A percentile compares a stretch with the other conserved stretches of the same genome.
phyloP scores from a whole-genome alignment of 139 green algal species.

The Nannochloris sp. region DNA sequence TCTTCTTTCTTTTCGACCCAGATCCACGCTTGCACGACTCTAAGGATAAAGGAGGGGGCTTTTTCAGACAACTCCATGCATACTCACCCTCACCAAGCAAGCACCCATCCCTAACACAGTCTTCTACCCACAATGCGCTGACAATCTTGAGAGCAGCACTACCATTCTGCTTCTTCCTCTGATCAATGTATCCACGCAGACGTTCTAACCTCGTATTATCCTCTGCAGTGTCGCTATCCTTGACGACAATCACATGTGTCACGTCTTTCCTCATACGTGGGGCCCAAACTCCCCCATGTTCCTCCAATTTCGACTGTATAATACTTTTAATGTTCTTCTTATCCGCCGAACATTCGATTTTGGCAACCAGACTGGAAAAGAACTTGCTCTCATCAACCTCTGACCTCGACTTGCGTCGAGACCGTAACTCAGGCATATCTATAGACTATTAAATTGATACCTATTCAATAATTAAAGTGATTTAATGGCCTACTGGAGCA shows the following conservation, averaged over 20 bases:
- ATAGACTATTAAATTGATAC: too few relatives aligned
- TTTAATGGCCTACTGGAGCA: too few relatives aligned
- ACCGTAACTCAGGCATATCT: too few relatives aligned
- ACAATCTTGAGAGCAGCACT: slow-evolving; percentile 12
- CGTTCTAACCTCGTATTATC: slow-evolving; percentile 17
- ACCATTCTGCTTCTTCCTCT: slow-evolving; percentile 16
- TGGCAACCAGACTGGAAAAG: neutral
- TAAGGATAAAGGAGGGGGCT: too few relatives aligned
- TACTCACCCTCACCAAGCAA: slow-evolving; percentile 21
- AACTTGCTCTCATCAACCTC: too few relatives aligned
- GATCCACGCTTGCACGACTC: too few relatives aligned
- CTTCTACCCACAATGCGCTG: slow-evolving; percentile 29
- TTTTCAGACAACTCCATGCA: too few relatives aligned
- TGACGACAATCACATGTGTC: slow-evolving; percentile 23
- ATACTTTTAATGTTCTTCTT: neutral
- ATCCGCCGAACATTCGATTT: neutral
- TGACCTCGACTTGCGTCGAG: too few relatives aligned
- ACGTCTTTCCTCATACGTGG: slow-evolving; percentile 24
- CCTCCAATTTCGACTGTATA: neutral
- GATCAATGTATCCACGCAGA: slow-evolving; percentile 6
- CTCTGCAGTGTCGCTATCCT: slow-evolving; percentile 9
- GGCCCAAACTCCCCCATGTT: slow-evolving; percentile 9
- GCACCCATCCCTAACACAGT: slow-evolving; percentile 10
- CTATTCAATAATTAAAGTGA: too few relatives aligned
- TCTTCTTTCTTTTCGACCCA: too few relatives aligned